Evolutionary conservation across 352 stramenopile species (phyloP).

Genomic region (Pythium aristosporum): DNA sequence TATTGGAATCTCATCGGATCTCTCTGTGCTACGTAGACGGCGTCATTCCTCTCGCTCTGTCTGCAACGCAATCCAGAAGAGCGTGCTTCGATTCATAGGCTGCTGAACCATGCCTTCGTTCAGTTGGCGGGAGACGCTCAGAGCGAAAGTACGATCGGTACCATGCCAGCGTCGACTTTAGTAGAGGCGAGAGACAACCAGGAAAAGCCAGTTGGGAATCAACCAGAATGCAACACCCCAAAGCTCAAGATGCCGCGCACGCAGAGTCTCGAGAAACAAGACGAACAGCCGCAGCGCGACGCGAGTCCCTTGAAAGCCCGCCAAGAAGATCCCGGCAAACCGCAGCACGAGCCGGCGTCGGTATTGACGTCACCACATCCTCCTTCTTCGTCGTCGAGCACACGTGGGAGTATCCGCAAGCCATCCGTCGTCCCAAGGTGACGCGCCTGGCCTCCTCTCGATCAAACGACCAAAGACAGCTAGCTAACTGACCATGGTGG

Average conservation of each 20-base stretch:
- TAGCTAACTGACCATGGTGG: background rate
- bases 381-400: background rate
- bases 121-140: background rate
- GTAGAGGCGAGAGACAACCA: background rate
- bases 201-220: background rate
- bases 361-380: background rate
- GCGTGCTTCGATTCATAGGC: slow-evolving; percentile 79
- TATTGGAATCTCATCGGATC: background rate
- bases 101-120: slow-evolving; percentile 93
- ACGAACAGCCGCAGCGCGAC: background rate
- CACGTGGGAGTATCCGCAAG: slow-evolving; percentile 1
- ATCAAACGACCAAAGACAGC: no score
- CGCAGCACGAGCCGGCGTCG: background rate
- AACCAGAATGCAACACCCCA: background rate
- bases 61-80: slow-evolving; percentile 67
- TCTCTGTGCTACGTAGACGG: slow-evolving; percentile 31
- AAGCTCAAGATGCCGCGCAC: background rate
- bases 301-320: background rate
- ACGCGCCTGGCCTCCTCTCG: background rate
- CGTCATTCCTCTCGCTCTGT: slow-evolving; percentile 57
- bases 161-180: background rate
- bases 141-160: background rate
- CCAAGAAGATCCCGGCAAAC: background rate
- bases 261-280: background rate
- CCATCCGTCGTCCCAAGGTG: background rate